Conservation (phyloP, 345 rosid species). For the Corymbia maculata region DNA sequence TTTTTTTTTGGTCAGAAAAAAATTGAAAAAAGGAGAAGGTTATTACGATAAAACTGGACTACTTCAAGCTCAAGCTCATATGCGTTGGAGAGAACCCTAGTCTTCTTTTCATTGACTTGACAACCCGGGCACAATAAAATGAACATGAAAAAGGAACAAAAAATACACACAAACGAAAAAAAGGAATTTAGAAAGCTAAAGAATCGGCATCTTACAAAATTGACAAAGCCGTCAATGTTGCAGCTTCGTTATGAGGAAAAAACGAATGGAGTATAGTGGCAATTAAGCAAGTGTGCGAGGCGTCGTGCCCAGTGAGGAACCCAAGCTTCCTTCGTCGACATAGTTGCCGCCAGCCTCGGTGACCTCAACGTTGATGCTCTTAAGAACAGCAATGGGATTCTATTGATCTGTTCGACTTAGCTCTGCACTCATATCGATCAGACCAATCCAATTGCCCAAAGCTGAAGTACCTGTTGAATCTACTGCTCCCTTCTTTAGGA, state of each 20-base stretch:
- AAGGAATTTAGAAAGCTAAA: neutral
- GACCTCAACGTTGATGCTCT: slow-evolving; percentile 32
- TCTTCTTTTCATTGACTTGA: too few species aligned
- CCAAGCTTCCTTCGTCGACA: slow-evolving; percentile 14
- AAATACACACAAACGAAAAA: neutral
- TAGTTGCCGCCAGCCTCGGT: slow-evolving; percentile 14
- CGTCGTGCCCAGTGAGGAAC: slow-evolving; percentile 11
- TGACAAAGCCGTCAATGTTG: neutral
- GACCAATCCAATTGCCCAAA: slow-evolving; percentile 11
- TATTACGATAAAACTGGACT: too few species aligned
- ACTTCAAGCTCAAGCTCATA: too few species aligned
- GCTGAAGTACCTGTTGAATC: slow-evolving; percentile 16
- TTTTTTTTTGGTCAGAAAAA: too few species aligned
- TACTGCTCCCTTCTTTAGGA: too few species aligned
- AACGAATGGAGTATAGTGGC: neutral
- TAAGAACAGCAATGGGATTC: slow-evolving; percentile 26
- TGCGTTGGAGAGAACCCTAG: too few species aligned
- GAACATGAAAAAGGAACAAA: neutral
- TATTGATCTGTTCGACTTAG: slow-evolving; percentile 32
- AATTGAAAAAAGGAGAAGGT: too few species aligned
- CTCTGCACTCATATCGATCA: slow-evolving; percentile 1
- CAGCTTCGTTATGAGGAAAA: neutral
- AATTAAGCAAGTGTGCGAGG: slow-evolving; percentile 30
- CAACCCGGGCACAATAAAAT: too few species aligned
- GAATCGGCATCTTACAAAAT: neutral